These are phyloP conservation scores for Suillus occidentalis DNA, from an alignment of 768 basidiomycete genomes.

Conservation along the genomic window DNA sequence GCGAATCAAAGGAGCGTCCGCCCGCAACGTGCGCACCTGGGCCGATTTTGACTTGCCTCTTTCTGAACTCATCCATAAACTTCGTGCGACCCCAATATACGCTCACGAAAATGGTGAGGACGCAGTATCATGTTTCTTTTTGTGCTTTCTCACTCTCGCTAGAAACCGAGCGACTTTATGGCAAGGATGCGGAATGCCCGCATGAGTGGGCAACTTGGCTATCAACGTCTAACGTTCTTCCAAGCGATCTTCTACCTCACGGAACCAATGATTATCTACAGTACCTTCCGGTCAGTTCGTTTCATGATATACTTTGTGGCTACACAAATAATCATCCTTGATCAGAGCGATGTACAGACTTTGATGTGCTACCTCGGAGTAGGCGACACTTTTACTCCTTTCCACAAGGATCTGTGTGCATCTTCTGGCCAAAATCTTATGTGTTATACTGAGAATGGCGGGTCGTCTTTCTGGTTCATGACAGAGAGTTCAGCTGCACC, in stretches of 20 bases:
- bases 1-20: slow-evolving; percentile 47
- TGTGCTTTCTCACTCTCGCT: slow-evolving; percentile 2
- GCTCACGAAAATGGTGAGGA: slow-evolving; percentile 40
- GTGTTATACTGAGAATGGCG: slow-evolving; percentile 73
- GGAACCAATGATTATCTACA: slow-evolving; percentile 57
- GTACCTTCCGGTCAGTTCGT: slow-evolving; percentile 48
- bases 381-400: slow-evolving; percentile 82
- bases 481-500: slow-evolving; percentile 60
- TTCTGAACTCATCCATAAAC: slow-evolving; percentile 50
- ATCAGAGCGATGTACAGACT: slow-evolving; percentile 65
- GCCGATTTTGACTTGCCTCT: slow-evolving; percentile 53
- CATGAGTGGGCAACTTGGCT: slow-evolving; percentile 65
- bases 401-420: slow-evolving; percentile 82
- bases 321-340: slow-evolving; percentile 8
- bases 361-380: slow-evolving; percentile 85
- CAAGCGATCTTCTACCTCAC: slow-evolving; percentile 51
- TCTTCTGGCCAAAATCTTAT: slow-evolving; percentile 87
- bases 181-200: slow-evolving; percentile 78
- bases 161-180: slow-evolving; percentile 69
- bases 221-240: slow-evolving; percentile 44
- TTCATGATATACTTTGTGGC: slow-evolving; percentile 29
- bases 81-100: slow-evolving; percentile 36
- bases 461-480: slow-evolving; percentile 88
- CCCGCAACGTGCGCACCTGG: slow-evolving; percentile 63
- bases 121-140: not conserved